Conservation (phyloP, 106 monocot species). For the Dendrobium catenatum region DNA sequence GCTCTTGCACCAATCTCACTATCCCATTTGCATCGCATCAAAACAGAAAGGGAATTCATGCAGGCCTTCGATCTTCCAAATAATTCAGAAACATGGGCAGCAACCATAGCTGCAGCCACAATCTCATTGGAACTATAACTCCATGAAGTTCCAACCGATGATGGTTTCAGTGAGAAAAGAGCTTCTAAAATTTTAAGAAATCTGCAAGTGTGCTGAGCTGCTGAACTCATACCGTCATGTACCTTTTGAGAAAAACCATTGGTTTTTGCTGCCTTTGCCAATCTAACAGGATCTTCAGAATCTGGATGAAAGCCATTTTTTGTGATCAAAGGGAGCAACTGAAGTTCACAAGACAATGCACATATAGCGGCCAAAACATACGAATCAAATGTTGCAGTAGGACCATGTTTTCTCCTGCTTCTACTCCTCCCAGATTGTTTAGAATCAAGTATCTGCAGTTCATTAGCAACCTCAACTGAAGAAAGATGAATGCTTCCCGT, state of each 20-base stretch:
- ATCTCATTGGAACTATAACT: constrained; percentile 97
- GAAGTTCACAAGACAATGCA: constrained; percentile 95
- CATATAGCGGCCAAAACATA: constrained; percentile 90
- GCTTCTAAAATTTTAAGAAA: constrained; percentile 92
- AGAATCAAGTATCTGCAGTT: constrained; percentile 30
- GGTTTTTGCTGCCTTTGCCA: constrained; percentile 29
- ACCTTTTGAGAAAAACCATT: constrained; percentile 42
- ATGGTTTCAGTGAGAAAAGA: constrained; percentile 91
- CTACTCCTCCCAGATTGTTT: constrained; percentile 25
- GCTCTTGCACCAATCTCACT: constrained; percentile 73
- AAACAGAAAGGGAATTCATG: constrained; percentile 80
- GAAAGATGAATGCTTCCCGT: constrained; percentile 33
- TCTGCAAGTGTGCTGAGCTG: constrained; percentile 76
- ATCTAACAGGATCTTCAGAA: constrained; percentile 29
- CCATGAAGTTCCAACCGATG: constrained; percentile 97
- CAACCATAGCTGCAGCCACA: constrained; percentile 99
- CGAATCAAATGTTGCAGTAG: constrained; percentile 93
- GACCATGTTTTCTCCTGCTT: constrained; percentile 70
- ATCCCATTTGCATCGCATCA: constrained; percentile 93
- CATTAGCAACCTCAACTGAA: constrained; percentile 32
- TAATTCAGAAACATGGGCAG: constrained; percentile 95
- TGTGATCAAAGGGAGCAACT: constrained; percentile 79
- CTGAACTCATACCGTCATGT: constrained; percentile 50
- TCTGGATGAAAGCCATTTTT: constrained; percentile 42
- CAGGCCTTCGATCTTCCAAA: constrained; percentile 91